Evolutionary conservation across 2,329 filamentous ascomycete genomes (phyloP).

Genomic region (Colletotrichum noveboracense): DNA sequence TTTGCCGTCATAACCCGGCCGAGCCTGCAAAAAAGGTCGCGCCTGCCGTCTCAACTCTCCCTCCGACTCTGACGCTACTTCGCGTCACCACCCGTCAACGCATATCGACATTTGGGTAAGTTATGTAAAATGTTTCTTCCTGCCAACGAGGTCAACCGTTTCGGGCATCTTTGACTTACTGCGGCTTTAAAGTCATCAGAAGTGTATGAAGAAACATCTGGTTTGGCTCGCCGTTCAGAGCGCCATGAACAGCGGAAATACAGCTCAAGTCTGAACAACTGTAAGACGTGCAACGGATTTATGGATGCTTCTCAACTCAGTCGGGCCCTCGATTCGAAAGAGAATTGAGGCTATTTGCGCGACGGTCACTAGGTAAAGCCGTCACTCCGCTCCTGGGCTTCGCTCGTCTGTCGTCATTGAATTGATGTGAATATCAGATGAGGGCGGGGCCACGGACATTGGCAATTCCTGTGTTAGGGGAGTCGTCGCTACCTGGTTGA

Average conservation of each 20-base stretch:
- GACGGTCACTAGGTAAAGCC: too few relatives aligned
- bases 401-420: too few relatives aligned
- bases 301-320: background rate
- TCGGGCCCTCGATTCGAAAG: background rate
- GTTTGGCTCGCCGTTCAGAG: background rate
- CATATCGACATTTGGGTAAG: fast-evolving
- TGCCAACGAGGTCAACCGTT: background rate
- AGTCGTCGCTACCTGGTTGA: background rate
- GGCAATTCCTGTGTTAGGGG: background rate
- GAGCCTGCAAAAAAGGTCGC: background rate
- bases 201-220: background rate
- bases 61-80: background rate
- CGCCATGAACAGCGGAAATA: background rate
- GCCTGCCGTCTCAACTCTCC: background rate
- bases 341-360: background rate
- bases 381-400: too few relatives aligned
- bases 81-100: background rate
- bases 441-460: background rate
- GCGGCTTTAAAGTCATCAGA: background rate
- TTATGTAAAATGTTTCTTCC: background rate
- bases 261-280: background rate
- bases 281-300: background rate
- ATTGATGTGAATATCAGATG: too few relatives aligned
- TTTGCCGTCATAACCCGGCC: too few relatives aligned
- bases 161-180: background rate